phyloP scores from a whole-genome alignment of 2,329 filamentous ascomycete species.

The Sporothrix pseudoabietina region DNA sequence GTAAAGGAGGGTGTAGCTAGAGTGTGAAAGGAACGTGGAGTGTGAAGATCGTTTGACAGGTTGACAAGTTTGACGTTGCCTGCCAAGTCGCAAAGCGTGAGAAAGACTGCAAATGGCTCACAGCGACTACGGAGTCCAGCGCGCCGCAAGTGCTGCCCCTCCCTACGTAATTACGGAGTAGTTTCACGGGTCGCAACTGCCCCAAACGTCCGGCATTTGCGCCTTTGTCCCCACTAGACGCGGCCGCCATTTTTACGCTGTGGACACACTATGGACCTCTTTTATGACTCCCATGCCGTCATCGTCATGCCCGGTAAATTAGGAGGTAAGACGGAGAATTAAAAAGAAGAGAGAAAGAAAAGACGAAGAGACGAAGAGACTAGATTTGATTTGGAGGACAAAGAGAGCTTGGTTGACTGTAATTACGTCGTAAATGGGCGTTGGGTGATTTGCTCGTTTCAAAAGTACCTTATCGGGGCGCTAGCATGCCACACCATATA shows the following conservation, averaged over 20 bases:
- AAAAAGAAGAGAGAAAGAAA: neutral
- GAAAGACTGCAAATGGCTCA: slow-evolving; percentile 14
- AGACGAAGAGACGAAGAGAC: neutral
- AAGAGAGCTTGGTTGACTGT: neutral
- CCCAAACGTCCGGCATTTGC: neutral
- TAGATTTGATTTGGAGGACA: neutral
- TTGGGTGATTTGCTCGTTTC: neutral
- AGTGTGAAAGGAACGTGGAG: neutral
- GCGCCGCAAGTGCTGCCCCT: neutral
- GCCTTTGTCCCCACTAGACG: neutral
- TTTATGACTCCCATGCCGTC: neutral
- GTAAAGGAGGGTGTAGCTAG: neutral
- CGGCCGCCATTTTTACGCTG: neutral
- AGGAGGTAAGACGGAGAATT: neutral
- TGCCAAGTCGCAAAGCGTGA: slow-evolving; percentile 4
- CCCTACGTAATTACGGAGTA: neutral
- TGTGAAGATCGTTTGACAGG: neutral
- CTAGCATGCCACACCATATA: neutral
- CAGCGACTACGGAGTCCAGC: neutral
- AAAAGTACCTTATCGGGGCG: slow-evolving; percentile 2
- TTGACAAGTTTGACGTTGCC: neutral
- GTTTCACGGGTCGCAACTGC: slow-evolving; percentile 2
- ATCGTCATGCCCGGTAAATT: neutral
- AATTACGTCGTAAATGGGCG: too few relatives aligned
- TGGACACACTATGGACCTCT: neutral